Evolutionary conservation across 2,329 filamentous ascomycete genomes (phyloP), one percentile per base, ranked within the genome.

Genomic region (Diaporthe eres): DNA sequence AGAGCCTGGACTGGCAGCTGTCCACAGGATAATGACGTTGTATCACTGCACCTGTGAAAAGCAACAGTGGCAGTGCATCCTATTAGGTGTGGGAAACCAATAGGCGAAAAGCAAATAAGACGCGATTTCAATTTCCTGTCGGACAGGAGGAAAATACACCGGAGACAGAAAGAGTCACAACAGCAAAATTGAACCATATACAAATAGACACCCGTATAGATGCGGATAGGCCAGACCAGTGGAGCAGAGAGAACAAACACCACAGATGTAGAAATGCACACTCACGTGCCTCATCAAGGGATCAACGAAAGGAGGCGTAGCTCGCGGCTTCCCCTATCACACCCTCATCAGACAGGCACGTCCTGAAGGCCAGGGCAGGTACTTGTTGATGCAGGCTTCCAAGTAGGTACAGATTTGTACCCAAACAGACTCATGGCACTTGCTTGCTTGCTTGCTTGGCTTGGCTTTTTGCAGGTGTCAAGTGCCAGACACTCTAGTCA

Each of bases 11-110:
- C 58, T 73, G 71, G 58, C 58, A 73, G 22, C 28, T 22, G 44
- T 42, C 34, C 49, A 17, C 37, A n/a, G 51, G 53, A 47, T 53
- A 51, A 71, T 71, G 73, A 71, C 57, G 53, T 74, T 70, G 73
- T 75, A 57, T 63, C 68, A 72, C 47, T 72, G 55, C 63, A 53
- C 39, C 42, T 71, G 63, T 58, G 67, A 71, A 71, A 44, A 55
- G 63, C 34, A 42, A 75, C 70, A 47, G 74, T 74, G 55, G 74
- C 71, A 70, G 71, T 76, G 51, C 55, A 68, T 39, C 47, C 63
- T 31, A 53, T 39, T 53, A 39, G 63, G 31, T 12, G 12, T 19
- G 47, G 63, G 34, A 68, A 68, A 39, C 47, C 44, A 70, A 55
- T 42, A 55, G 34, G 34, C 49, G 4, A 51, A 31, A 55, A 51